phyloP scores from a whole-genome alignment of 2,329 filamentous ascomycete species.

The Coniochaeta ligniaria region DNA sequence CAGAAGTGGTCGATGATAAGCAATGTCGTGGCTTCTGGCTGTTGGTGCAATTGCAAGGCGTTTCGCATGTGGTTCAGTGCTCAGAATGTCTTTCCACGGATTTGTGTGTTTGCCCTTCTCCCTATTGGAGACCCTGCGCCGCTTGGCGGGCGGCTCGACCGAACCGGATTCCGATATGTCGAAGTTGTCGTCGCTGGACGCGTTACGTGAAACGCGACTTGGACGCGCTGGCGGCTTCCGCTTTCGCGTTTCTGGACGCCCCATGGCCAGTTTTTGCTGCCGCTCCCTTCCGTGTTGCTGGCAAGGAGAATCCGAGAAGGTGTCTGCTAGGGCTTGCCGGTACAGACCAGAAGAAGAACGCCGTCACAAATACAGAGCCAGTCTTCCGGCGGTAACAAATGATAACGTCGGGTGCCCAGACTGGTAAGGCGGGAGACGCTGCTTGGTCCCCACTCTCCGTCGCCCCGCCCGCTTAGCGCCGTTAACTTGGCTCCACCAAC shows the following conservation, averaged over 20 bases:
- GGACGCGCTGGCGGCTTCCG: background rate
- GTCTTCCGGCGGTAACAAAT: too few relatives aligned
- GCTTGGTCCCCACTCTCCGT: too few relatives aligned
- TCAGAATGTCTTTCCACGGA: conserved; percentile 1
- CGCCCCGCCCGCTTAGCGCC: too few relatives aligned
- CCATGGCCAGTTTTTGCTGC: too few relatives aligned
- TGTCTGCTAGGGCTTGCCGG: too few relatives aligned
- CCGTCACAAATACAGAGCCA: too few relatives aligned
- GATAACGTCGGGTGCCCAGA: too few relatives aligned
- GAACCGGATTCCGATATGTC: background rate
- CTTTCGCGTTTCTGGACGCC: background rate
- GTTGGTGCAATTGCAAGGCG: conserved; percentile 15
- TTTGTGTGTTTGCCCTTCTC: background rate
- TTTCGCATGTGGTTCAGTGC: background rate
- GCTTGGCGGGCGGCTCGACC: background rate
- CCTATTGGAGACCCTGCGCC: background rate
- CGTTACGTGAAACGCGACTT: background rate
- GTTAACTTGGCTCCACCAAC: too few relatives aligned
- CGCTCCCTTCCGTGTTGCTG: too few relatives aligned
- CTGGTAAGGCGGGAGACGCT: too few relatives aligned
- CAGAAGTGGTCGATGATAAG: conserved; percentile 44
- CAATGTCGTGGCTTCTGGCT: conserved; percentile 20
- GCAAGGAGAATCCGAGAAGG: too few relatives aligned
- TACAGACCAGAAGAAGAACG: background rate
- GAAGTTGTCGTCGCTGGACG: background rate